Percentiles rank a stretch among this genome's conserved stretches.
These are phyloP conservation scores for Acanthochlamys bracteata DNA, from an alignment of 106 monocot species.

Conservation along the genomic window DNA sequence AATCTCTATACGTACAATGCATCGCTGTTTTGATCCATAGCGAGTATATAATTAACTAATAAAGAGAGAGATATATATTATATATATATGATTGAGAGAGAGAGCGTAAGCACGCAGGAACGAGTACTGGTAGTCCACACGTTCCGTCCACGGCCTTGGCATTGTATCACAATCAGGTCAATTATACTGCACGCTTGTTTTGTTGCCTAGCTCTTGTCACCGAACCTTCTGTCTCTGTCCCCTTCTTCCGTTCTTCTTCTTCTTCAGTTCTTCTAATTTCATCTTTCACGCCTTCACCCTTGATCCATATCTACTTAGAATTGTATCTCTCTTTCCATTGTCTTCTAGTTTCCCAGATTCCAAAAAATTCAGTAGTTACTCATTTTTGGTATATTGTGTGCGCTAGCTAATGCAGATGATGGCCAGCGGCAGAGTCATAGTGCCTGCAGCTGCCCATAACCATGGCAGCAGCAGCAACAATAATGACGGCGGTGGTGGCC, in stretches of 20 bases:
- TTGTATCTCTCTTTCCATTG: not conserved
- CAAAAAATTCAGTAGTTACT: not conserved
- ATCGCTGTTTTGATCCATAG: too few relatives aligned
- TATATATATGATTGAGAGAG: not conserved
- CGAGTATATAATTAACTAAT: not conserved
- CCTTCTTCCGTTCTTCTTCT: conserved; percentile 3
- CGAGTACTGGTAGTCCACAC: not conserved
- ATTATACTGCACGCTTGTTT: conserved; percentile 1
- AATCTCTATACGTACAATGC: too few relatives aligned
- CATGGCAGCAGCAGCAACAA: not conserved
- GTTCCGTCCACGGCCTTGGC: conserved; percentile 4
- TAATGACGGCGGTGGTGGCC: not conserved
- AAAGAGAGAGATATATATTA: not conserved
- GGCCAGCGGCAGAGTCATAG: not conserved
- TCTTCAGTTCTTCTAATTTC: not conserved
- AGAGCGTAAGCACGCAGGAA: not conserved
- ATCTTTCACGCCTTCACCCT: not conserved
- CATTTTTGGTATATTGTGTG: not conserved
- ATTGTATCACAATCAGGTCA: conserved; percentile 5
- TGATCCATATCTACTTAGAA: too few relatives aligned
- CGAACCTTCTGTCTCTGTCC: not conserved
- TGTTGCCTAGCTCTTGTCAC: conserved; percentile 5
- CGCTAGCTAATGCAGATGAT: conserved; percentile 1
- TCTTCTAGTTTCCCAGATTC: not conserved
- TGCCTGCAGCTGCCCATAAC: not conserved